Conservation (phyloP, 164 flowering plant genomes). For the Aristolochia contorta region DNA sequence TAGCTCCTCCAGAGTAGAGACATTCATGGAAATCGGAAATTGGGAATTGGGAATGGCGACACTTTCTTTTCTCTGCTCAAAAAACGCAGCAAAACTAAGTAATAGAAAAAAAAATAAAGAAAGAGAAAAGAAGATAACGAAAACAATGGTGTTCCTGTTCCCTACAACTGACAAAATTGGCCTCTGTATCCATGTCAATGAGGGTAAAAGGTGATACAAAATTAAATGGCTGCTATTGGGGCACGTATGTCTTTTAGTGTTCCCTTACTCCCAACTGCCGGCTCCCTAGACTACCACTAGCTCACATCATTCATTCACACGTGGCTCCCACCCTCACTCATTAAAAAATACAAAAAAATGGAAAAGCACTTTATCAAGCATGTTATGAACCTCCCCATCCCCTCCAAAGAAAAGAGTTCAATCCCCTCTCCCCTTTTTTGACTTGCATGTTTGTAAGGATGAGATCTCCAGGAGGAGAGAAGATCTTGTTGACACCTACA, state of each 20-base stretch:
- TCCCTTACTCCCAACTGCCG: slow-evolving; percentile 56
- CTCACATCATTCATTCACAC: neutral
- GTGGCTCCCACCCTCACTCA: neutral
- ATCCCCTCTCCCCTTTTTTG: no score
- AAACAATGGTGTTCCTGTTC: slow-evolving; percentile 18
- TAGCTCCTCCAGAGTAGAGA: slow-evolving; percentile 6
- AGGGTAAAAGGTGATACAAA: slow-evolving; percentile 42
- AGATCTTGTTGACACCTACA: no score
- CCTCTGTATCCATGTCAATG: slow-evolving; percentile 18
- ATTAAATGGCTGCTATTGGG: slow-evolving; percentile 45
- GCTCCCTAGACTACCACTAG: slow-evolving; percentile 27
- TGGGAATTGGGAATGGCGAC: neutral
- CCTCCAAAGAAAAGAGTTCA: no score
- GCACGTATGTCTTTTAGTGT: slow-evolving; percentile 46
- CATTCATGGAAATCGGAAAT: slow-evolving; percentile 1
- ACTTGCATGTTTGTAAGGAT: no score
- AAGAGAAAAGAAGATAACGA: slow-evolving; percentile 1
- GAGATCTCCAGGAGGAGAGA: no score
- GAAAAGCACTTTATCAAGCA: neutral
- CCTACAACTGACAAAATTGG: slow-evolving; percentile 7
- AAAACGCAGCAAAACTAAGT: neutral
- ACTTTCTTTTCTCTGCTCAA: neutral
- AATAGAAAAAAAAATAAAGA: neutral
- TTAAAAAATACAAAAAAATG: neutral
- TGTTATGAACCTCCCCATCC: no score